Conservation (phyloP, 225 moss, liverwort and hornwort species). For the Lunularia cruciata region DNA sequence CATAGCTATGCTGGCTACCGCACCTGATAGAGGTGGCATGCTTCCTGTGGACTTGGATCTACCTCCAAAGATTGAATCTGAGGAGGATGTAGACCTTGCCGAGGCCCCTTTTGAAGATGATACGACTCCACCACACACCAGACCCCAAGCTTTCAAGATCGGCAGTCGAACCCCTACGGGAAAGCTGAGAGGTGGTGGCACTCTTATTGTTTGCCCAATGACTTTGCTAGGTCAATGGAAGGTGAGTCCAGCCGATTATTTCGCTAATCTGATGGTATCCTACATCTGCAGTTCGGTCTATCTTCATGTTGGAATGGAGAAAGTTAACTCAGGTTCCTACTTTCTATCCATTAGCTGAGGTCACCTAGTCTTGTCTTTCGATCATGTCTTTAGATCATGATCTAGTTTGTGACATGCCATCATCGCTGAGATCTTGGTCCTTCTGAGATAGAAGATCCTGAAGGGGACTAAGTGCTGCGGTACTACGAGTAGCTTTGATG, state of each 20-base stretch:
- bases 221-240: constrained; percentile 94
- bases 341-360: constrained; percentile 5
- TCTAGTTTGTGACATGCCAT: too few relatives aligned
- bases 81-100: too few relatives aligned
- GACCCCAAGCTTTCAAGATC: constrained; percentile 21
- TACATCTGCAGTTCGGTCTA: too few relatives aligned
- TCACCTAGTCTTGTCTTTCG: background rate
- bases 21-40: constrained; percentile 67
- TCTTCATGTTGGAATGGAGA: too few relatives aligned
- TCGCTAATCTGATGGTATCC: too few relatives aligned
- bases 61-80: background rate
- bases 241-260: constrained; percentile 32
- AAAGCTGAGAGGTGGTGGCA: constrained; percentile 64
- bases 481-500: too few relatives aligned
- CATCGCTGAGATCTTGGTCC: too few relatives aligned
- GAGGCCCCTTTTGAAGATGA: background rate
- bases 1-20: constrained; percentile 65
- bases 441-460: too few relatives aligned
- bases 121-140: background rate
- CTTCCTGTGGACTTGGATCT: constrained; percentile 28
- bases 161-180: constrained; percentile 41
- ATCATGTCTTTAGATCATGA: too few relatives aligned
- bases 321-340: too few relatives aligned
- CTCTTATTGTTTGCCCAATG: constrained; percentile 92
- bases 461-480: too few relatives aligned